Conservation (phyloP, 2,329 filamentous ascomycete species). For the Sporothrix phasma region DNA sequence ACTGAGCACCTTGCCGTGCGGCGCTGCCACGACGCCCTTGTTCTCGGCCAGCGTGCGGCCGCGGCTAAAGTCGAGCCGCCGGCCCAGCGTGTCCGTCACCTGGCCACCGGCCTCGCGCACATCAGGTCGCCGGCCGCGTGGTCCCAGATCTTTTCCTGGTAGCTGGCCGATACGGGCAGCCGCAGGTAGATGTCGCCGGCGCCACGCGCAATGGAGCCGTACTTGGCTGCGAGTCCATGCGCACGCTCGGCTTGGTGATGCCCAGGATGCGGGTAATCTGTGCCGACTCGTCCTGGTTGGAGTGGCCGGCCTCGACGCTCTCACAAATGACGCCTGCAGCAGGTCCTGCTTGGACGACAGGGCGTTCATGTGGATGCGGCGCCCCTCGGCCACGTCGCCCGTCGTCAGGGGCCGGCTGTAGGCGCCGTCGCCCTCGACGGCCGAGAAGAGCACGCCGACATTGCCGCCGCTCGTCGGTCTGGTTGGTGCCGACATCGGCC, state of each 20-base stretch:
- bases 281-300: conserved; percentile 77
- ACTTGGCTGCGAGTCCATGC: conserved; percentile 99
- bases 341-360: conserved; percentile 43
- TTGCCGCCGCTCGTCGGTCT: conserved; percentile 63
- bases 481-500: conserved; percentile 62
- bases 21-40: conserved; percentile 87
- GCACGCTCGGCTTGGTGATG: conserved; percentile 79
- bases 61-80: conserved; percentile 72
- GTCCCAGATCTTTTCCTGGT: conserved; percentile 99
- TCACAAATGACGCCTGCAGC: conserved; percentile 80
- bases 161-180: conserved; percentile 67
- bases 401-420: conserved; percentile 62
- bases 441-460: conserved; percentile 81
- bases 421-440: conserved; percentile 69
- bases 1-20: conserved; percentile 66
- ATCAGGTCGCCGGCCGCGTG: conserved; percentile 93
- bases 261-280: conserved; percentile 74
- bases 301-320: conserved; percentile 88
- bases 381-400: conserved; percentile 41
- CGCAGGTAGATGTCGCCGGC: conserved; percentile 92
- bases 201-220: conserved; percentile 86
- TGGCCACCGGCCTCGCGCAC: conserved; percentile 87
- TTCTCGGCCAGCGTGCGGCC: conserved; percentile 82
- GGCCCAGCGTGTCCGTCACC: conserved; percentile 82
- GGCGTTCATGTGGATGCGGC: conserved; percentile 68